phyloP scores from a whole-genome alignment of 495 filamentous ascomycete species.

The Penicillium lagena region DNA sequence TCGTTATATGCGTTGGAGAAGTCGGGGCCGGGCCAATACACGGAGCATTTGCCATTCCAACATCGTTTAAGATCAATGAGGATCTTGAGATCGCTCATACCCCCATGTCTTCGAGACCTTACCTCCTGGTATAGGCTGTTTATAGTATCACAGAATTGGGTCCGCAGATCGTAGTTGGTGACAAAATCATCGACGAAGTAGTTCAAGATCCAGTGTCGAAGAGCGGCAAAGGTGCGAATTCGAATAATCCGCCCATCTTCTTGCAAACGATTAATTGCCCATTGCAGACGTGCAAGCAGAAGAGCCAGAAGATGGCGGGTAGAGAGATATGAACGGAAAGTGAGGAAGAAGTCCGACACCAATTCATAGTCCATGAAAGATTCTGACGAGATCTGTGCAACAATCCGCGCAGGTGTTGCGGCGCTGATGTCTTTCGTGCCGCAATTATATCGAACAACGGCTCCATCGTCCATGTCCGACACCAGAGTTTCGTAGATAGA shows the following conservation, averaged over 20 bases:
- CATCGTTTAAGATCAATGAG: constrained; percentile 93
- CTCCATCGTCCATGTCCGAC: constrained; percentile 63
- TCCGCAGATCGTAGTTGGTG: constrained; percentile 69
- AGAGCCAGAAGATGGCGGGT: constrained; percentile 70
- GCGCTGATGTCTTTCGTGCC: constrained; percentile 71
- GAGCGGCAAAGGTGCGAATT: constrained; percentile 91
- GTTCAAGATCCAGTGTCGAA: constrained; percentile 97
- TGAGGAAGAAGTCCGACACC: constrained; percentile 96
- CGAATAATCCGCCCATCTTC: constrained; percentile 86
- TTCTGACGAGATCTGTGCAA: constrained; percentile 96
- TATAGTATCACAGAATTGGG: constrained; percentile 73
- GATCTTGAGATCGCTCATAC: constrained; percentile 79
- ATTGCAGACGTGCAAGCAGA: constrained; percentile 76
- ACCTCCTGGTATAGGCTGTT: constrained; percentile 69
- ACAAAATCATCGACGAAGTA: constrained; percentile 97
- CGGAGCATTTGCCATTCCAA: constrained; percentile 84
- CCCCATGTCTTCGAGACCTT: constrained; percentile 41
- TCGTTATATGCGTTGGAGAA: constrained; percentile 46
- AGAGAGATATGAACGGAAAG: constrained; percentile 80
- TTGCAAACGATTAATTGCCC: constrained; percentile 76
- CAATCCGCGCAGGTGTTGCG: constrained; percentile 83
- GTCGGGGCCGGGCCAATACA: constrained; percentile 78
- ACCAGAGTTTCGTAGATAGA: constrained; percentile 76
- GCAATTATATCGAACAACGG: constrained; percentile 78
- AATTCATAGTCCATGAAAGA: constrained; percentile 96